Base-by-base conservation (phyloP, 2,329 filamentous ascomycete species). In the Alternaria conjuncta region DNA sequence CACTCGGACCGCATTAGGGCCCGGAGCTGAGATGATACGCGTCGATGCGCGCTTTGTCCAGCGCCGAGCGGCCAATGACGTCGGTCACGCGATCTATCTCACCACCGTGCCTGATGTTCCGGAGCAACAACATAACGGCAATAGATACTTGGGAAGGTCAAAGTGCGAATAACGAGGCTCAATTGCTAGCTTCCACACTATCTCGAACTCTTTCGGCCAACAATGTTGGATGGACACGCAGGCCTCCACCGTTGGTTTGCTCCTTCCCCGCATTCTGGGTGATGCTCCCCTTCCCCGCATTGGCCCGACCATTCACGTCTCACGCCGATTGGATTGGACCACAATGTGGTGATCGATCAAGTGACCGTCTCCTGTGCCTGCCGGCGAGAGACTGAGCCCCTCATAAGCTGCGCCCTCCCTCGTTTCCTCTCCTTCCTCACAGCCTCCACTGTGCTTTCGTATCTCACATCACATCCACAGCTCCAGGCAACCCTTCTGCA, bases 331-430 rank as follows among this genome's bases (percentile, higher is more conserved):
- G 68, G 70, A 67, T 68, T 64, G 67, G 57, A 65, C 56, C 55
- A 53, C 60, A 65, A 68, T 57, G 62, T 76, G 75, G 73, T 76
- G 74, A 69, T 69, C 68, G 74, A 78, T 77, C 76, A 79, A 75
- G 73, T 79, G 77, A 78, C 73, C 60, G 54, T 60, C 65, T 64
- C 59, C 57, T 63, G 57, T 60, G 61, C 65, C 71, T 75, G 71
- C 70, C 69, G 63, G 51, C 60, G 57, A 61, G 63, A 61, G 64
- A 56, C 46, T 68, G 57, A 65, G 73, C 75, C 77, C 77, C 77
- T 79, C 77, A 73, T 78, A 72, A 75, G 67, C 74, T 69, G 68
- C 68, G 64, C 70, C 70, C 68, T 63, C 61, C 66, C 66, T 70
- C 63, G 55, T 71, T 72, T 67, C 67, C 43, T 66, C 64, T 67